These are phyloP conservation scores for Trametes villosa DNA, from an alignment of 768 basidiomycete genomes.

Conservation along the genomic window DNA sequence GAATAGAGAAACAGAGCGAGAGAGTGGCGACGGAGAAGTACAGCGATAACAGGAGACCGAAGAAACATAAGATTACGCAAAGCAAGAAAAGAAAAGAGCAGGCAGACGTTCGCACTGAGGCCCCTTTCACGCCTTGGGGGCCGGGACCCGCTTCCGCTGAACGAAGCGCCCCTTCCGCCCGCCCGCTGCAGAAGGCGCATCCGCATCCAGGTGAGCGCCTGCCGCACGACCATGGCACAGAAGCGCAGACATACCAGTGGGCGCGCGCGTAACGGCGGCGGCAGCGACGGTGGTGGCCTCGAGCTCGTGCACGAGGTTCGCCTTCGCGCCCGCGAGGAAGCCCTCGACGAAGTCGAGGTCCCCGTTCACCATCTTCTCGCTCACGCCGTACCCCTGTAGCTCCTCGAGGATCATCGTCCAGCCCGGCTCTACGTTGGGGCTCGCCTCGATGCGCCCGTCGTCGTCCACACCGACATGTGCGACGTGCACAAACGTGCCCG, in stretches of 20 bases:
- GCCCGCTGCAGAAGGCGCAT: background rate
- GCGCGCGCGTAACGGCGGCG: background rate
- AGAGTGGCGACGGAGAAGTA: too few species aligned
- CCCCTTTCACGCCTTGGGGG: too few species aligned
- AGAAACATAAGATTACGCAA: too few species aligned
- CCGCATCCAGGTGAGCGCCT: background rate
- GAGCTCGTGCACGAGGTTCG: constrained; percentile 23
- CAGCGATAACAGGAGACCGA: too few species aligned
- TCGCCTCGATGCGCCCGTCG: constrained; percentile 55
- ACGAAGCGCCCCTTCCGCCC: background rate
- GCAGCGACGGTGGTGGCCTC: constrained; percentile 8
- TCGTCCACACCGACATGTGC: constrained; percentile 64
- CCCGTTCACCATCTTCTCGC: constrained; percentile 34
- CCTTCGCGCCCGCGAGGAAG: constrained; percentile 32
- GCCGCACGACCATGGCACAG: background rate
- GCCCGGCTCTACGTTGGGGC: constrained; percentile 54
- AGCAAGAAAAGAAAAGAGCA: too few species aligned
- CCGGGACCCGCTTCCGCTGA: background rate
- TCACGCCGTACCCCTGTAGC: constrained; percentile 45
- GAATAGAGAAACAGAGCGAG: too few species aligned
- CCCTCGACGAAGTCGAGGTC: constrained; percentile 43
- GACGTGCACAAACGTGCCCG: constrained; percentile 68
- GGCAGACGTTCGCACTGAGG: too few species aligned
- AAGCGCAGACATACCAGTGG: constrained; percentile 1
- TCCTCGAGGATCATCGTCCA: constrained; percentile 49